These are phyloP conservation scores for Yarrowia sp. DNA, from an alignment of 805 yeast genomes.

Conservation along the genomic window DNA sequence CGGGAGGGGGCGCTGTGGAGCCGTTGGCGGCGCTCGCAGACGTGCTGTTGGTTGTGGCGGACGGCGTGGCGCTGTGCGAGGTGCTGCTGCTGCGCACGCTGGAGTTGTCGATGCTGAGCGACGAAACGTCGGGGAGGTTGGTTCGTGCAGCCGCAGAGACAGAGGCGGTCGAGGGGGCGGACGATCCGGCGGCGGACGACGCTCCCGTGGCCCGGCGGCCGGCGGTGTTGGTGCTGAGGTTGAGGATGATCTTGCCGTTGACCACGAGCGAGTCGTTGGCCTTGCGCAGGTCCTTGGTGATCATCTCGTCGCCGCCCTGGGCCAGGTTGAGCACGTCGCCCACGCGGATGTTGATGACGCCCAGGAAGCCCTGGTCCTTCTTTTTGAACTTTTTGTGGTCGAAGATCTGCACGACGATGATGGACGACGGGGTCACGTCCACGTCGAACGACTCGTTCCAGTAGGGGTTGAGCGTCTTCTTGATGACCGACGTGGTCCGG, in stretches of 20 bases:
- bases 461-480: conserved; percentile 91
- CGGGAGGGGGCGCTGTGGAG: not conserved
- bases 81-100: conserved; percentile 32
- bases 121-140: conserved; percentile 27
- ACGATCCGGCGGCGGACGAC: conserved; percentile 29
- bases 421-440: conserved; percentile 70
- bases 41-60: conserved; percentile 34
- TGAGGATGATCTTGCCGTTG: conserved; percentile 83
- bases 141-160: conserved; percentile 17
- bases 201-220: conserved; percentile 31
- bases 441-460: conserved; percentile 94
- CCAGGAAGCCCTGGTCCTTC: conserved; percentile 97
- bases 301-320: conserved; percentile 59
- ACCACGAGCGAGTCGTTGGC: conserved; percentile 90
- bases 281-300: conserved; percentile 86
- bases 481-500: conserved; percentile 88
- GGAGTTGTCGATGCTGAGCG: conserved; percentile 31
- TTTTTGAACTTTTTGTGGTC: conserved; percentile 96
- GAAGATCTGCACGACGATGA: conserved; percentile 88
- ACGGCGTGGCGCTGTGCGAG: conserved; percentile 29
- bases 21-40: conserved; percentile 33
- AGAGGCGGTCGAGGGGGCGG: conserved; percentile 32
- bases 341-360: conserved; percentile 87
- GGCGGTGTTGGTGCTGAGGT: conserved; percentile 39
- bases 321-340: conserved; percentile 76